Conservation (phyloP, 208 protist genomes). For the Endotrypanum monterogeii region DNA sequence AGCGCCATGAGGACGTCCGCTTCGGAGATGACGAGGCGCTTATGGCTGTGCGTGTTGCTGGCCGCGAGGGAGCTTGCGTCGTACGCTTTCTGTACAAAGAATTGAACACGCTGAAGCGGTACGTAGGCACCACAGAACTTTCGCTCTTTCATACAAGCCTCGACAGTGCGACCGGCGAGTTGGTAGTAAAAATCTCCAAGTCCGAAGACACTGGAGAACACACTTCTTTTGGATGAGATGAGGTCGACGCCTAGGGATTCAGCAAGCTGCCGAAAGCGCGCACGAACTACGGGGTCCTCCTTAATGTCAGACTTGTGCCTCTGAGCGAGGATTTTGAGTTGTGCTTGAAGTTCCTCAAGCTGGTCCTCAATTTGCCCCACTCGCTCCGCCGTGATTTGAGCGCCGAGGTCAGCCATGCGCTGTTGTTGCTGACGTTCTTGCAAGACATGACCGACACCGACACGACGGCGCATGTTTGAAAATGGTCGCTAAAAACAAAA, state of each 20-base stretch:
- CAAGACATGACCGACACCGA: conserved; percentile 85
- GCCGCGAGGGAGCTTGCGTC: conserved; percentile 30
- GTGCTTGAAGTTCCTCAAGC: conserved; percentile 70
- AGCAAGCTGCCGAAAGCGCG: conserved; percentile 83
- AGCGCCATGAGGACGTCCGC: conserved; percentile 74
- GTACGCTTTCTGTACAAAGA: conserved; percentile 66
- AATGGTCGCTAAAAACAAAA: background rate
- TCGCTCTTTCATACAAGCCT: conserved; percentile 83
- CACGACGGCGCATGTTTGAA: conserved; percentile 60
- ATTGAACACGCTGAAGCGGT: conserved; percentile 60
- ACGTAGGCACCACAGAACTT: conserved; percentile 88
- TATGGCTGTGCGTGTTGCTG: conserved; percentile 15
- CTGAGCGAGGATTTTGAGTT: conserved; percentile 57
- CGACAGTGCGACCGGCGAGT: conserved; percentile 77
- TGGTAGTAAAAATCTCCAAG: conserved; percentile 89
- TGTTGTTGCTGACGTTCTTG: conserved; percentile 68
- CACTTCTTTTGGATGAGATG: conserved; percentile 87
- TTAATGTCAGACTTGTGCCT: conserved; percentile 79
- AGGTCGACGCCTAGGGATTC: conserved; percentile 89
- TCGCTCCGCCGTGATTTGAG: conserved; percentile 83
- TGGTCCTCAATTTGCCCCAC: conserved; percentile 78
- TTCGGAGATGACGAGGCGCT: conserved; percentile 52
- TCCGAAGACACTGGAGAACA: conserved; percentile 75
- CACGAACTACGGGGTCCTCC: conserved; percentile 80
- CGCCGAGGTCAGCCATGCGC: conserved; percentile 85